Evolutionary conservation across 2,329 filamentous ascomycete genomes (phyloP).

Genomic region (Nemania bipapillata): DNA sequence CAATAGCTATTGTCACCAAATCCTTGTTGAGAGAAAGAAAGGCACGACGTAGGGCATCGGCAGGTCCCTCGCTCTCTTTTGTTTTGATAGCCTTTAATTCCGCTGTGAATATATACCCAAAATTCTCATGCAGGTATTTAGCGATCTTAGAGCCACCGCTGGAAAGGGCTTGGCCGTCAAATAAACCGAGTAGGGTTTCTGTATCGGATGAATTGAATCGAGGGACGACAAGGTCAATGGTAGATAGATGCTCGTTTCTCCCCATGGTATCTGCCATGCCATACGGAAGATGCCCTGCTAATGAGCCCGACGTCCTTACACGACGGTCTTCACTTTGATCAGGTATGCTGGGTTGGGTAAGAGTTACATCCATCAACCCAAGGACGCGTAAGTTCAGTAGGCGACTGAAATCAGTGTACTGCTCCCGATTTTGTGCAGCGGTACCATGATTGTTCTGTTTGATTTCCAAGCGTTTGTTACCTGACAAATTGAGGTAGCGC

Average conservation of each 20-base stretch:
- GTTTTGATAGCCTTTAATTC: slow-evolving; percentile 80
- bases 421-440: slow-evolving; percentile 70
- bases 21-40: slow-evolving; percentile 95
- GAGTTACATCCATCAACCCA: slow-evolving; percentile 96
- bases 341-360: slow-evolving; percentile 91
- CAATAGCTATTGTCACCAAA: slow-evolving; percentile 83
- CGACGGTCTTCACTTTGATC: slow-evolving; percentile 95
- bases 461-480: slow-evolving; percentile 96
- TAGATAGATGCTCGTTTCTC: slow-evolving; percentile 92
- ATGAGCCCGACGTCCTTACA: slow-evolving; percentile 94
- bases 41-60: slow-evolving; percentile 84
- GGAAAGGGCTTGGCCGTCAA: slow-evolving; percentile 90
- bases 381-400: slow-evolving; percentile 85
- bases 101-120: slow-evolving; percentile 82
- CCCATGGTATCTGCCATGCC: slow-evolving; percentile 97
- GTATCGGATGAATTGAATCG: slow-evolving; percentile 89
- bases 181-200: slow-evolving; percentile 91
- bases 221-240: slow-evolving; percentile 93
- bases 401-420: slow-evolving; percentile 87
- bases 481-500: slow-evolving; percentile 93
- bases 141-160: slow-evolving; percentile 94
- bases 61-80: slow-evolving; percentile 76
- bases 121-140: slow-evolving; percentile 96
- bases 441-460: slow-evolving; percentile 70
- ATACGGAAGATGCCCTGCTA: slow-evolving; percentile 90